phyloP scores from a whole-genome alignment of 2,329 filamentous ascomycete species.

The Dothideomycetes sp. region DNA sequence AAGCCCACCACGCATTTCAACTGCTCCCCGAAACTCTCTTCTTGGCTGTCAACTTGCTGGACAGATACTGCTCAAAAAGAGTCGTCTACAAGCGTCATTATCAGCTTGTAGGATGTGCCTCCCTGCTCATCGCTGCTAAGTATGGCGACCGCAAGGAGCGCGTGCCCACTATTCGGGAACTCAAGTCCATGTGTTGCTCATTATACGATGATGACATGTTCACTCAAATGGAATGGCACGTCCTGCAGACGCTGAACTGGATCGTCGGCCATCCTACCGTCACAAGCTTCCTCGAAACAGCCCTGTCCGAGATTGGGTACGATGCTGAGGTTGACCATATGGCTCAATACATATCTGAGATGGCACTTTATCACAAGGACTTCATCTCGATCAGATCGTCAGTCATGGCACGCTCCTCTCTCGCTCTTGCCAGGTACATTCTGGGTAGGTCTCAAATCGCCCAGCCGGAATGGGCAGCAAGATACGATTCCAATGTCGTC shows the following conservation, averaged over 20 bases:
- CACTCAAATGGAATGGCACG: constrained; percentile 99
- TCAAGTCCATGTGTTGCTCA: constrained; percentile 98
- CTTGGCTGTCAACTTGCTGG: constrained; percentile 89
- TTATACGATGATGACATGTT: constrained; percentile 99
- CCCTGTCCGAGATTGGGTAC: constrained; percentile 62
- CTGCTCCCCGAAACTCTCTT: constrained; percentile 91
- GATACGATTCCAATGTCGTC: constrained; percentile 57
- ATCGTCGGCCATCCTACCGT: constrained; percentile 91
- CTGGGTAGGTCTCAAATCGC: constrained; percentile 63
- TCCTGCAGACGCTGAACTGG: constrained; percentile 95
- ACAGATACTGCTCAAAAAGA: constrained; percentile 93
- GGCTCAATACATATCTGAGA: constrained; percentile 88
- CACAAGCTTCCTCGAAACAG: constrained; percentile 83
- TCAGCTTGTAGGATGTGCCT: constrained; percentile 91
- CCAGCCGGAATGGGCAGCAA: constrained; percentile 64
- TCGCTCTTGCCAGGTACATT: constrained; percentile 79
- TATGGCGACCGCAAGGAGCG: constrained; percentile 98
- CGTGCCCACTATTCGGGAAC: constrained; percentile 91
- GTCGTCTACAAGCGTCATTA: constrained; percentile 99
- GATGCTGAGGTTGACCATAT: constrained; percentile 89
- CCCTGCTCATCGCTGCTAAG: constrained; percentile 92
- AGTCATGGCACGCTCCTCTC: constrained; percentile 75
- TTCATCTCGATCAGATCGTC: constrained; percentile 91
- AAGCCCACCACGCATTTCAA: constrained; percentile 91
- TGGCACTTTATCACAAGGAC: constrained; percentile 90